Percentiles rank a stretch among this genome's conserved stretches.
phyloP scores from a whole-genome alignment of 2,329 filamentous ascomycete genomes.

The Hysterium pulicare region DNA sequence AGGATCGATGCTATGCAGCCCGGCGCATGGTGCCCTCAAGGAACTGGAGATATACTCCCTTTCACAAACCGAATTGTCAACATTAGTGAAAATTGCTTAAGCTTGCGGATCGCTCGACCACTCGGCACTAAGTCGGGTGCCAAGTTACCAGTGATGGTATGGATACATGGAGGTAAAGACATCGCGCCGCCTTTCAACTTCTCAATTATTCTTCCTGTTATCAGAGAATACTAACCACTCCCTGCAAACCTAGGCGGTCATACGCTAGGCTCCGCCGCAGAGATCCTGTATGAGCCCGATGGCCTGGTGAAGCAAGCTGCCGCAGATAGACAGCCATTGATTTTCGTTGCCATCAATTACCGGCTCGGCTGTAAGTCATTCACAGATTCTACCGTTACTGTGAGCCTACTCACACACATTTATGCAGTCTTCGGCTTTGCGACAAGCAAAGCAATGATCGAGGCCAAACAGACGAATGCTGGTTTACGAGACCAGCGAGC shows the following conservation, averaged over 20 bases:
- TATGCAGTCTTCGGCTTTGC: not conserved
- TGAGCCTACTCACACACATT: no score
- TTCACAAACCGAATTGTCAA: conserved; percentile 4
- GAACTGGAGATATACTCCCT: conserved; percentile 3
- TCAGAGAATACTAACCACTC: no score
- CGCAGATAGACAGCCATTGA: not conserved
- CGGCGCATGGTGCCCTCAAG: conserved; percentile 6
- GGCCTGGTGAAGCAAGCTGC: not conserved
- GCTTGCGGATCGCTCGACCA: conserved; percentile 2
- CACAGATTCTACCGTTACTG: not conserved
- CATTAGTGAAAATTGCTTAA: conserved; percentile 5
- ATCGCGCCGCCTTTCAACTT: no score
- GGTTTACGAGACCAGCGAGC: not conserved
- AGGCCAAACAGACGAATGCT: not conserved
- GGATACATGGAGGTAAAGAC: conserved; percentile 3
- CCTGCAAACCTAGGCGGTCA: not conserved
- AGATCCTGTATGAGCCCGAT: not conserved
- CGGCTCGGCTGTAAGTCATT: not conserved
- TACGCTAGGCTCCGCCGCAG: not conserved
- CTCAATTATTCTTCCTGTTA: no score
- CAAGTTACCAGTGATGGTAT: conserved; percentile 4
- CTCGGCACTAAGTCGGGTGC: conserved; percentile 1
- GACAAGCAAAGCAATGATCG: not conserved
- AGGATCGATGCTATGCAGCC: conserved; percentile 3
- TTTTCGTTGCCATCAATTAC: not conserved